A percentile compares a stretch with the other conserved stretches of the same genome.
Evolutionary conservation across 2,329 filamentous ascomycete genomes (phyloP).

Genomic region (Clathrospora elynae): DNA sequence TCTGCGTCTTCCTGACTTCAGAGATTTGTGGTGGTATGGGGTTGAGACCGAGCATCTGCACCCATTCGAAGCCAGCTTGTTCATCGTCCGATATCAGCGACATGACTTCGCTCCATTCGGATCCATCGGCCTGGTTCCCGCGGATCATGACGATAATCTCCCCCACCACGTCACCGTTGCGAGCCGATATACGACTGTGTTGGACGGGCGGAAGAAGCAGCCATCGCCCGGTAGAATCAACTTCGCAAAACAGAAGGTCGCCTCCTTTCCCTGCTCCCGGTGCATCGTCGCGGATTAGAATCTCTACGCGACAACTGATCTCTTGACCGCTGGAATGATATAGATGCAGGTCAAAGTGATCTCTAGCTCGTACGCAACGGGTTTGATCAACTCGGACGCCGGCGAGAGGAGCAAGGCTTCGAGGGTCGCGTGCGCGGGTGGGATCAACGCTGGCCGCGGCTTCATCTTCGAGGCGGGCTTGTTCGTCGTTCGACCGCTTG

Average conservation of each 20-base stretch:
- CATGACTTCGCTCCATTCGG: slow-evolving; percentile 83
- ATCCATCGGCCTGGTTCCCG: slow-evolving; percentile 64
- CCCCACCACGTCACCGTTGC: slow-evolving; percentile 71
- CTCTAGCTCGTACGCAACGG: slow-evolving; percentile 84
- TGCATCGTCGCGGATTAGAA: slow-evolving; percentile 82
- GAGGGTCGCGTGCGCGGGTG: slow-evolving; percentile 76
- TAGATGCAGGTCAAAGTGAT: slow-evolving; percentile 85
- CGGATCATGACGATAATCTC: slow-evolving; percentile 88
- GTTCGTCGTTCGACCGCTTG: slow-evolving; percentile 73
- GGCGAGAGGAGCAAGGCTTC: slow-evolving; percentile 73
- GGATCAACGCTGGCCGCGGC: slow-evolving; percentile 83
- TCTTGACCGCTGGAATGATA: slow-evolving; percentile 88
- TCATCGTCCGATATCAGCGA: slow-evolving; percentile 77
- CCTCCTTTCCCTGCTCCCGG: slow-evolving; percentile 70
- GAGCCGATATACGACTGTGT: slow-evolving; percentile 74
- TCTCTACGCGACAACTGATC: slow-evolving; percentile 84
- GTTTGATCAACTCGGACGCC: slow-evolving; percentile 73
- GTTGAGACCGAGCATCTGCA: slow-evolving; percentile 75
- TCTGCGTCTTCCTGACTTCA: slow-evolving; percentile 54
- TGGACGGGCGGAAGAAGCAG: slow-evolving; percentile 91
- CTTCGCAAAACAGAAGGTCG: slow-evolving; percentile 90
- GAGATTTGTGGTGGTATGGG: slow-evolving; percentile 65
- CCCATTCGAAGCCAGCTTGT: slow-evolving; percentile 81
- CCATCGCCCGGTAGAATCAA: slow-evolving; percentile 78
- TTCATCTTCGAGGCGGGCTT: slow-evolving; percentile 78